A percentile compares a stretch with the other conserved stretches of the same genome.
Evolutionary conservation across 208 protist genomes (phyloP).

Genomic region (Endotrypanum monterogeii): DNA sequence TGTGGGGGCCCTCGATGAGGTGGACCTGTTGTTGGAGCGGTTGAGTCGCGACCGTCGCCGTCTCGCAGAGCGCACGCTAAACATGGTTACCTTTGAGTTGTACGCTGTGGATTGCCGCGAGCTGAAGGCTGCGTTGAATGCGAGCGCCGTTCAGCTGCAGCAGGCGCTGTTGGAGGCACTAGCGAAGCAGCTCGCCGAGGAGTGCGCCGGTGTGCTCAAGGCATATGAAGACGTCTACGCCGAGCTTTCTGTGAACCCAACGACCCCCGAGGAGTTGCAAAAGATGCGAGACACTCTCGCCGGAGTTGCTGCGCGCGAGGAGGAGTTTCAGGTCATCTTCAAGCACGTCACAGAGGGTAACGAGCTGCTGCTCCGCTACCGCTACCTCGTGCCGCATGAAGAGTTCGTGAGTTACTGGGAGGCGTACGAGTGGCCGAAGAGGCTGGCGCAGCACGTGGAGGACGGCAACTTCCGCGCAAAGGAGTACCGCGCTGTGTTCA

Average conservation of each 20-base stretch:
- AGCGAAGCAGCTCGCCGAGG: slow-evolving; percentile 52
- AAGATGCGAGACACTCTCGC: slow-evolving; percentile 80
- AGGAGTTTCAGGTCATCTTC: slow-evolving; percentile 72
- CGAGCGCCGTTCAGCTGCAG: slow-evolving; percentile 61
- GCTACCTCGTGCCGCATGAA: slow-evolving; percentile 68
- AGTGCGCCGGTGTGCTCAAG: slow-evolving; percentile 59
- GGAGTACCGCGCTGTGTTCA: slow-evolving; percentile 91
- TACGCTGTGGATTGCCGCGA: slow-evolving; percentile 88
- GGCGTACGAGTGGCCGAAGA: slow-evolving; percentile 91
- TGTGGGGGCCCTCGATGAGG: slow-evolving; percentile 78
- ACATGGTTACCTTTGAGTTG: slow-evolving; percentile 90
- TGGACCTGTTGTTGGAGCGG: slow-evolving; percentile 86
- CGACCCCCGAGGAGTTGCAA: slow-evolving; percentile 92
- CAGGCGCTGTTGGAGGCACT: slow-evolving; percentile 75
- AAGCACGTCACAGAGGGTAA: slow-evolving; percentile 73
- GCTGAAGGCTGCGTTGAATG: slow-evolving; percentile 75
- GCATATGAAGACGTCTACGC: slow-evolving; percentile 79
- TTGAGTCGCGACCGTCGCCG: slow-evolving; percentile 80
- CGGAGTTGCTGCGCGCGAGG: slow-evolving; percentile 70
- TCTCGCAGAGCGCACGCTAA: slow-evolving; percentile 79
- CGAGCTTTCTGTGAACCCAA: slow-evolving; percentile 74
- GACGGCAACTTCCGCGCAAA: slow-evolving; percentile 90
- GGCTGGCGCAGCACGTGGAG: slow-evolving; percentile 88
- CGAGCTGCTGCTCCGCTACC: slow-evolving; percentile 85
- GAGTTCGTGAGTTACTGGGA: slow-evolving; percentile 88